These are phyloP conservation scores for Fraxinus platypoda DNA, from an alignment of 305 asterid genomes.

Conservation along the genomic window DNA sequence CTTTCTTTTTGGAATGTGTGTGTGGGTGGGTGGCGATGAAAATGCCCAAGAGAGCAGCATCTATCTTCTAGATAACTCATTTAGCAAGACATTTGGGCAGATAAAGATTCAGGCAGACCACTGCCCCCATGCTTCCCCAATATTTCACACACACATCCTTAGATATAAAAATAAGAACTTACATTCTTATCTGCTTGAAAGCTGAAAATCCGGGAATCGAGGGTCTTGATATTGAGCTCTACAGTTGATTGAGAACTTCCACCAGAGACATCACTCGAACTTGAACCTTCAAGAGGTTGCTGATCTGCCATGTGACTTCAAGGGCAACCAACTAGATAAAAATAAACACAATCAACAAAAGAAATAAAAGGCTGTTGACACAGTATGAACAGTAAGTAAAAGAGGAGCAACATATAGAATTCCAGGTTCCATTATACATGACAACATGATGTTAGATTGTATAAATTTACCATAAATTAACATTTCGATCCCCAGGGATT, in stretches of 20 bases:
- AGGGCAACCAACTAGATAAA: constrained; percentile 17
- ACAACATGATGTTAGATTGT: not conserved
- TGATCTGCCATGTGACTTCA: constrained; percentile 60
- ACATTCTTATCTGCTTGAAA: constrained; percentile 73
- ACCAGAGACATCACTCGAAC: constrained; percentile 41
- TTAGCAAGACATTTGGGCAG: not conserved
- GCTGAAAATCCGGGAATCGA: constrained; percentile 64
- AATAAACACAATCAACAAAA: constrained; percentile 10
- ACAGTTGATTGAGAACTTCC: constrained; percentile 59
- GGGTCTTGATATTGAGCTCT: constrained; percentile 84
- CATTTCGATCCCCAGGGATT: not conserved
- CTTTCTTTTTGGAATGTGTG: not conserved
- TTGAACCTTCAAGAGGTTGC: constrained; percentile 48
- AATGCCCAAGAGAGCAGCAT: not conserved
- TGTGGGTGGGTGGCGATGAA: not conserved
- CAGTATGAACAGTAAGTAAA: not conserved
- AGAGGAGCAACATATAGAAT: constrained; percentile 9
- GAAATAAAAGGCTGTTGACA: not conserved
- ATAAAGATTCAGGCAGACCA: not conserved
- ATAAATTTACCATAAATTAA: not conserved
- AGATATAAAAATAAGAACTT: constrained; percentile 21
- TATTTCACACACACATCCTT: not conserved
- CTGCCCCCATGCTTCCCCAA: not conserved
- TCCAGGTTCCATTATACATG: not conserved
- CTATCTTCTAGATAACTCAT: not conserved